Evolutionary conservation across 192 early-diverging fungal genomes (phyloP).

Genomic region (Pilobolus umbonatus): DNA sequence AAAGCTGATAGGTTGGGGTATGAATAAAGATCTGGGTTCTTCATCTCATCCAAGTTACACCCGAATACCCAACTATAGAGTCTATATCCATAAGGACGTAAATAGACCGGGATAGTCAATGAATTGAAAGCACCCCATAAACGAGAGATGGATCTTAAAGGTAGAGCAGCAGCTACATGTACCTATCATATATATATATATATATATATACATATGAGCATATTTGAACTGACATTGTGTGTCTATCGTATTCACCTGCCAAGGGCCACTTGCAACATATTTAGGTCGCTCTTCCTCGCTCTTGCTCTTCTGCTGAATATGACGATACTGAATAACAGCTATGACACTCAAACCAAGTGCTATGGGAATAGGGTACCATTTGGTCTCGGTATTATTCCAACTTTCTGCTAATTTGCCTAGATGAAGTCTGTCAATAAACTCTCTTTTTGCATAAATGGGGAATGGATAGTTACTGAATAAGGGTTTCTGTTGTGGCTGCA

Average conservation of each 20-base stretch:
- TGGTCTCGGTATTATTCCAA: slow-evolving; percentile 47
- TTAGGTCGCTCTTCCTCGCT: slow-evolving; percentile 29
- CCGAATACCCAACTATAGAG: slow-evolving; percentile 83
- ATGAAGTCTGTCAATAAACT: background rate
- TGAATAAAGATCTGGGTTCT: slow-evolving; percentile 65
- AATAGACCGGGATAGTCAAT: slow-evolving; percentile 70
- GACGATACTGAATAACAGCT: slow-evolving; percentile 58
- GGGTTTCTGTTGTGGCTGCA: background rate
- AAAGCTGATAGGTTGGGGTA: slow-evolving; percentile 88
- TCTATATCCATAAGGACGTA: slow-evolving; percentile 71
- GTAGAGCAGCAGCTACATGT: slow-evolving; percentile 80
- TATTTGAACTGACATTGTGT: background rate
- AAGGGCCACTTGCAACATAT: slow-evolving; percentile 71
- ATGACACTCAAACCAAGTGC: slow-evolving; percentile 73
- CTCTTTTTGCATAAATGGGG: background rate
- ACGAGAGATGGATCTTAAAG: slow-evolving; percentile 85
- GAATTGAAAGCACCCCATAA: slow-evolving; percentile 89
- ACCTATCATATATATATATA: slow-evolving; percentile 44
- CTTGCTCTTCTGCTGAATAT: slow-evolving; percentile 41
- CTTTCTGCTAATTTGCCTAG: slow-evolving; percentile 17
- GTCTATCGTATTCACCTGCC: slow-evolving; percentile 56
- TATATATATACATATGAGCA: background rate
- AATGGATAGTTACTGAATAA: background rate
- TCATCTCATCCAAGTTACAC: slow-evolving; percentile 94
- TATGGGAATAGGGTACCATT: slow-evolving; percentile 72